Conservation (phyloP, 345 rosid species). For the Arabis hirsuta region DNA sequence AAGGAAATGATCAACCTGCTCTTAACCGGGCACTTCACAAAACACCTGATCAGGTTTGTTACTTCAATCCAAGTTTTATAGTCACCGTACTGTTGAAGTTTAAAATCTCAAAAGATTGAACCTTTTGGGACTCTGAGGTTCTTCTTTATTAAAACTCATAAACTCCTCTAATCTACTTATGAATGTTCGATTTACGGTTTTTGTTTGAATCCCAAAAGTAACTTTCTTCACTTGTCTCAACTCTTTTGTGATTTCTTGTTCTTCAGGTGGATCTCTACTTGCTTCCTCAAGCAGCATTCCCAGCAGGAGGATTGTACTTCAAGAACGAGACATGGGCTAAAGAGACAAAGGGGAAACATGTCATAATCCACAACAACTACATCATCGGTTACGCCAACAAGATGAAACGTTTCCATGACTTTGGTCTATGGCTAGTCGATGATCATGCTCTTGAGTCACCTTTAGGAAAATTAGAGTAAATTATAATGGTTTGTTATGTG, state of each 20-base stretch:
- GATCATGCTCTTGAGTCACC: too few species aligned
- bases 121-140: too few species aligned
- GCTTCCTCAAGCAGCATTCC: slow-evolving; percentile 83
- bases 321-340: slow-evolving; percentile 80
- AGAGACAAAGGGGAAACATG: slow-evolving; percentile 86
- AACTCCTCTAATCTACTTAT: too few species aligned
- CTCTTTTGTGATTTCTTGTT: not conserved
- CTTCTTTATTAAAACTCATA: too few species aligned
- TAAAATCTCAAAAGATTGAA: too few species aligned
- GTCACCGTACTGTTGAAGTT: too few species aligned
- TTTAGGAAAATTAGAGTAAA: slow-evolving; percentile 55
- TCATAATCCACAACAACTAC: slow-evolving; percentile 82
- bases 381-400: slow-evolving; percentile 80
- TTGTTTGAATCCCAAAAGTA: too few species aligned
- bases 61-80: too few species aligned
- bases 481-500: not conserved
- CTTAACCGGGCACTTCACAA: slow-evolving; percentile 51
- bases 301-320: slow-evolving; percentile 89
- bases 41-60: slow-evolving; percentile 62
- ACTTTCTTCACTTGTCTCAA: too few species aligned
- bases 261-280: slow-evolving; percentile 71
- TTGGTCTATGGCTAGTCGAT: slow-evolving; percentile 54
- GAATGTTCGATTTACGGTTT: too few species aligned
- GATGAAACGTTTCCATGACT: slow-evolving; percentile 75
- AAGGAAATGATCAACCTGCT: slow-evolving; percentile 73